phyloP scores from a whole-genome alignment of 2,329 filamentous ascomycete species.

The Colletotrichum tropicicola region DNA sequence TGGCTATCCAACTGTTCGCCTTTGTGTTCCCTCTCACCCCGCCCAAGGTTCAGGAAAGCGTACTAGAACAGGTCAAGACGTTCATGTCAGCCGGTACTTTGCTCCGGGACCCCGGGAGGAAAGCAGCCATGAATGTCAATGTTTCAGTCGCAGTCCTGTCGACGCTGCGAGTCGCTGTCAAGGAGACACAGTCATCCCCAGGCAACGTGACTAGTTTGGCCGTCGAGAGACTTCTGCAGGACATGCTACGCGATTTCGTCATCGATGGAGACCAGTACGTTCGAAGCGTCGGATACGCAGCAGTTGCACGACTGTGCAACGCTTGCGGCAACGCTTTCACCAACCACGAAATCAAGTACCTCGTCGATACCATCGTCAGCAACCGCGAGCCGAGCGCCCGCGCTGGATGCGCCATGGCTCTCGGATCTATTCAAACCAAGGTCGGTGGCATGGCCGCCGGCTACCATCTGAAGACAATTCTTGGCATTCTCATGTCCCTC shows the following conservation, averaged over 20 bases:
- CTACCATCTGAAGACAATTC: conserved; percentile 94
- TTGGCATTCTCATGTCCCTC: conserved; percentile 97
- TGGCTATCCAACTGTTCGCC: conserved; percentile 92
- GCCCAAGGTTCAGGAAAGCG: conserved; percentile 93
- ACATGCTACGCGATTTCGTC: conserved; percentile 76
- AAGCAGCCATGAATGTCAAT: conserved; percentile 91
- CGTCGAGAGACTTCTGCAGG: conserved; percentile 86
- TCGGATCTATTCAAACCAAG: conserved; percentile 93
- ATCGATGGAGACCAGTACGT: conserved; percentile 87
- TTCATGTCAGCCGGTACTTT: conserved; percentile 84
- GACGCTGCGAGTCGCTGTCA: conserved; percentile 84
- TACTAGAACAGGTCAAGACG: conserved; percentile 90
- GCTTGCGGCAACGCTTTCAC: conserved; percentile 88
- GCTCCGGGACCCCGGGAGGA: conserved; percentile 86
- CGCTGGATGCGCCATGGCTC: conserved; percentile 91
- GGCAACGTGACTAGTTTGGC: conserved; percentile 79
- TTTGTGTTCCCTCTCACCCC: conserved; percentile 90
- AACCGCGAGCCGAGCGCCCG: conserved; percentile 94
- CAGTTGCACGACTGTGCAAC: conserved; percentile 85
- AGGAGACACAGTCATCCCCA: conserved; percentile 76
- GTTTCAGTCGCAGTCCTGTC: conserved; percentile 83
- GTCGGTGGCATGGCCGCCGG: conserved; percentile 98
- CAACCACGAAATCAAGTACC: conserved; percentile 85
- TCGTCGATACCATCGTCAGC: conserved; percentile 92
- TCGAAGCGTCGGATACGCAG: conserved; percentile 84